Base-by-base conservation (phyloP, 306 rosid species). In the Fagus sylvatica region DNA sequence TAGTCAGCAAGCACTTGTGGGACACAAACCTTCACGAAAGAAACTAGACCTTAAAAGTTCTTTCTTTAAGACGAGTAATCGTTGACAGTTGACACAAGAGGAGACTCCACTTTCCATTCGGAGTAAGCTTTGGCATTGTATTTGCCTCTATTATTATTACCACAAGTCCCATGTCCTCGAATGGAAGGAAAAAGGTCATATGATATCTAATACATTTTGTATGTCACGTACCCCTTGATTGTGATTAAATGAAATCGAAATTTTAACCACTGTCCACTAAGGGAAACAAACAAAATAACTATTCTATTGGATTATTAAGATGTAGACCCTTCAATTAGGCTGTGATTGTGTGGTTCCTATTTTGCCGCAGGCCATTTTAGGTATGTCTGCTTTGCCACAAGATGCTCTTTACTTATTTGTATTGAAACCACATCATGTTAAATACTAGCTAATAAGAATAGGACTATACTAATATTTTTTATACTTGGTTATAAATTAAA, bases 1-100 rank as follows among this genome's bases (percentile, higher is more conserved):
- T 66, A 71, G 82, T 78, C 81, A 78, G 30, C 72, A 9, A 69
- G n/a, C 74, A 76, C 40, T 75, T 19, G 1, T 64, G 55, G n/a
- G 15, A 22, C 57, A 57, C 57, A 28, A 12, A 15, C 15, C 49
- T 65, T 43, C 30, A 65, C 30, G 6, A 37, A 65, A 7, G 32
- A 12, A 17, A 39, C 22, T 9, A 37, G 32, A 33, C 66, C 62
- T 51, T 51, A n/a, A 19, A 69, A 69, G 74, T n/a, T 72, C 13
- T 53, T 4, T 17, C 11, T 1, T 6, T 17, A 30, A 6, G 6
- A n/a, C 37, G n/a, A n/a, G n/a, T 12, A 5, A 22, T 37, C 17
- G 48, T 65, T 30, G 71, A 65, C 33, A 3, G 49, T 39, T 16
- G 71, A 65, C 32, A 65, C 32, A n/a, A n/a, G n/a, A n/a, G n/a